phyloP scores from a whole-genome alignment of 257 asterid species.

The Penstemon barbatus region DNA sequence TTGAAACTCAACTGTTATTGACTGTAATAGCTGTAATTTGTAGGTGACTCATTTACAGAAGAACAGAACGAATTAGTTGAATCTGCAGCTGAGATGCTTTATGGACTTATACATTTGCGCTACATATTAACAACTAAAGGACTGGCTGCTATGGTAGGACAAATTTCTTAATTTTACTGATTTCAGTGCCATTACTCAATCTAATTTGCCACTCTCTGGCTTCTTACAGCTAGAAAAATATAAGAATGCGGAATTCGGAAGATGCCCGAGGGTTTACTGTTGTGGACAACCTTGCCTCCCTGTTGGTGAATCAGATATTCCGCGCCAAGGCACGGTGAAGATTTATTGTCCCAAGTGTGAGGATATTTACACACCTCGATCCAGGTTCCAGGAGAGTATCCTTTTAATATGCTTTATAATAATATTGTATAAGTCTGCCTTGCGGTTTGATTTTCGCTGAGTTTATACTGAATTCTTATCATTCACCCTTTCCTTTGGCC shows the following conservation, averaged over 20 bases:
- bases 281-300: constrained; percentile 72
- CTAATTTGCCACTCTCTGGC: constrained; percentile 28
- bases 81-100: constrained; percentile 72
- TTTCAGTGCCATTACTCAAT: constrained; percentile 9
- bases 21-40: constrained; percentile 33
- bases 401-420: constrained; percentile 25
- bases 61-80: constrained; percentile 62
- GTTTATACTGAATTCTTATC: no score
- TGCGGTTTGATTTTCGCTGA: no score
- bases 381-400: constrained; percentile 68
- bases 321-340: constrained; percentile 56
- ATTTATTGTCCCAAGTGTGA: constrained; percentile 64
- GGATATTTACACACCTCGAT: constrained; percentile 58
- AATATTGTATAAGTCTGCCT: not conserved
- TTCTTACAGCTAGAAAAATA: constrained; percentile 56
- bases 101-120: constrained; percentile 63
- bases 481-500: no score
- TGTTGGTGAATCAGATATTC: constrained; percentile 58
- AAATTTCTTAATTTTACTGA: constrained; percentile 18
- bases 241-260: constrained; percentile 67
- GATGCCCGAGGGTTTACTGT: constrained; percentile 64
- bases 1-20: not conserved
- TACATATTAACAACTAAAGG: constrained; percentile 66
- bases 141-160: constrained; percentile 58
- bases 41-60: constrained; percentile 57